Evolutionary conservation across 2,329 filamentous ascomycete genomes (phyloP), one percentile per base, ranked within the genome.

Genomic region (Colletotrichum coccodes): DNA sequence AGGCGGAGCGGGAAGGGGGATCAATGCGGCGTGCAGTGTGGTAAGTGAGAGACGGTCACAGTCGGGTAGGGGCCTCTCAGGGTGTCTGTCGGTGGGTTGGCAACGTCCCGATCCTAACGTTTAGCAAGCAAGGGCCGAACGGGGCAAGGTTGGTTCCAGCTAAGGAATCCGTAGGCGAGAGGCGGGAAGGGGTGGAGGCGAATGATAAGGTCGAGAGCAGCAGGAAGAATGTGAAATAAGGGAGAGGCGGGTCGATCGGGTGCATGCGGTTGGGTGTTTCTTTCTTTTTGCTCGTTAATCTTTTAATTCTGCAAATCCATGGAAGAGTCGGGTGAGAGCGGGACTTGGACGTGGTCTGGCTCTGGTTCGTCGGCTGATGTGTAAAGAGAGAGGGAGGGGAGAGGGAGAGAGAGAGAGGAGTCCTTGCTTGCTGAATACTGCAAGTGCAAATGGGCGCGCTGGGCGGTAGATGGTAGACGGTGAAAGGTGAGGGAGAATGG

Each of bases 321-420:
- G 54, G 38, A 68, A 50, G 61, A 50, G 61, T 54, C 54, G 65
- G 54, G 49, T 65, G 47, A 47, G 54, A 44, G 65, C 49, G 65
- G 54, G 49, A 65, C 61, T 34, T 23, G 26, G 18, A 38, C 47
- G 18, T 47, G 61, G 36, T 60, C 38, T 47, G 54, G 49, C 21
- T 30, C 30, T 53, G 52, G 30, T 57, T 57, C 38, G 60, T 64
- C 53, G 65, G 65, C 53, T 64, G 60, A 68, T 64, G 60, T 58
- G 54, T 54, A 42, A 67, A 18, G 36, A 58, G 32, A 46, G 21
- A 34, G 28, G n/a, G 28, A 32, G 14, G 6, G 7, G 47, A 18
- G 26, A 21, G 38, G 26, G 54, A 40, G 36, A 36, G 23, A 26
- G 32, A 53, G 26, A 28, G 30, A 23, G 38, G 9, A 30, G 54